phyloP scores from a whole-genome alignment of 306 rosid species.

The Aeschynomene evenia region DNA sequence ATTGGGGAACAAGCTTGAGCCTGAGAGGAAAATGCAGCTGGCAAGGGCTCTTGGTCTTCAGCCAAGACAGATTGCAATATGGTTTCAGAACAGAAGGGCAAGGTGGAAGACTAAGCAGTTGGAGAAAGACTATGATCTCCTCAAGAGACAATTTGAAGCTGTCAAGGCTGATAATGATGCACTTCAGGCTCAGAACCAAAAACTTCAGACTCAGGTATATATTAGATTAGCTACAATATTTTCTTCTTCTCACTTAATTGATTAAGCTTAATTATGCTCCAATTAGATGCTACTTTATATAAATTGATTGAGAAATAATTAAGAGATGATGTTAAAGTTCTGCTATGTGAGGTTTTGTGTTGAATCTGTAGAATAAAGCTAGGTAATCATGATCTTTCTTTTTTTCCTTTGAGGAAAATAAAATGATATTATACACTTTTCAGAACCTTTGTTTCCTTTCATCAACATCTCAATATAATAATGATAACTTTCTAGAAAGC shows the following conservation, averaged over 20 bases:
- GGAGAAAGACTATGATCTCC: slow-evolving; percentile 77
- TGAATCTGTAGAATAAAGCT: slow-evolving; percentile 30
- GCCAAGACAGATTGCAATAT: slow-evolving; percentile 83
- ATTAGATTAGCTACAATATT: no score
- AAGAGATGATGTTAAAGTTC: not conserved
- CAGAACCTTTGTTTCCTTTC: slow-evolving; percentile 32
- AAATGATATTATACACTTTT: not conserved
- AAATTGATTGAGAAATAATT: not conserved
- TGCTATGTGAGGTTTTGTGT: not conserved
- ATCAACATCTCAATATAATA: slow-evolving; percentile 25
- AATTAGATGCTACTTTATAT: not conserved
- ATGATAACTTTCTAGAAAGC: slow-evolving; percentile 32
- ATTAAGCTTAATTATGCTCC: not conserved
- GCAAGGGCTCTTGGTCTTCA: slow-evolving; percentile 77
- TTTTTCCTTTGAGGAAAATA: not conserved
- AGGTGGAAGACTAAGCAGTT: slow-evolving; percentile 88
- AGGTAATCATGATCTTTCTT: slow-evolving; percentile 31
- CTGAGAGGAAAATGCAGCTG: slow-evolving; percentile 85
- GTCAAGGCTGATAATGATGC: slow-evolving; percentile 68
- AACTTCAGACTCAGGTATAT: slow-evolving; percentile 69
- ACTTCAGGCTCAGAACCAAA: slow-evolving; percentile 67
- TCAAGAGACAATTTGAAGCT: slow-evolving; percentile 73
- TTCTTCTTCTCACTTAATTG: no score
- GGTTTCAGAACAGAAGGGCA: slow-evolving; percentile 88
- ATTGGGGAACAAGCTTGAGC: slow-evolving; percentile 82